Conservation (phyloP, 2,329 filamentous ascomycete species). For the Xylariaceae sp. region DNA sequence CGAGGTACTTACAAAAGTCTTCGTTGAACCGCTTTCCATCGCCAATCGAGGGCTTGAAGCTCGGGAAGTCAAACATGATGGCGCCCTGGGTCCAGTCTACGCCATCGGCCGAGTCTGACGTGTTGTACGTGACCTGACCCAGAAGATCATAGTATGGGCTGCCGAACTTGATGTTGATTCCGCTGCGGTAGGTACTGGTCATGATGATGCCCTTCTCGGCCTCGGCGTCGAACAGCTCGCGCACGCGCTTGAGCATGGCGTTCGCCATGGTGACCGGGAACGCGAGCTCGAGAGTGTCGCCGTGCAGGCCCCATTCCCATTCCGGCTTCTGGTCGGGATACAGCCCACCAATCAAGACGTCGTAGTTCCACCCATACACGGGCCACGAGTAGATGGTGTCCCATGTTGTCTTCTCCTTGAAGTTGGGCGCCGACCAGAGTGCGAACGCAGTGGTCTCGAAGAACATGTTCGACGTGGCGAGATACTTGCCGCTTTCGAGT, state of each 20-base stretch:
- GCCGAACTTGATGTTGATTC: constrained; percentile 51
- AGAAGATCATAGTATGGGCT: constrained; percentile 44
- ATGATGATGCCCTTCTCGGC: constrained; percentile 37
- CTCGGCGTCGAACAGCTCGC: constrained; percentile 45
- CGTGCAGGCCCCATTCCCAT: constrained; percentile 46
- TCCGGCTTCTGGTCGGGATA: constrained; percentile 44
- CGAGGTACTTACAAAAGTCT: constrained; percentile 38
- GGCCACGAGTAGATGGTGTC: constrained; percentile 40
- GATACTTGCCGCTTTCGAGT: constrained; percentile 43
- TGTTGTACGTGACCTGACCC: constrained; percentile 45
- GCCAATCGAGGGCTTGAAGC: constrained; percentile 39
- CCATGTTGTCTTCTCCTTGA: constrained; percentile 46
- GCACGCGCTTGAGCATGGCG: constrained; percentile 43
- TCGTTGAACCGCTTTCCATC: constrained; percentile 46
- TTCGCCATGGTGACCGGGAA: constrained; percentile 47
- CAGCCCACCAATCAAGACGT: constrained; percentile 47
- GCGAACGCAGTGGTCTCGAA: constrained; percentile 46
- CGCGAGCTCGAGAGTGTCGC: constrained; percentile 46
- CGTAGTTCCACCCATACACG: constrained; percentile 50
- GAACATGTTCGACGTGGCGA: constrained; percentile 43
- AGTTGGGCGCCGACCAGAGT: constrained; percentile 47
- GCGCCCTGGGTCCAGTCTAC: constrained; percentile 45
- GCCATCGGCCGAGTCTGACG: constrained; percentile 42
- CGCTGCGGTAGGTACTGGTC: constrained; percentile 47
- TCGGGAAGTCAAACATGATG: constrained; percentile 52